Evolutionary conservation across 2,329 filamentous ascomycete genomes (phyloP).

Genomic region (Paraphaeosphaeria sporulosa): DNA sequence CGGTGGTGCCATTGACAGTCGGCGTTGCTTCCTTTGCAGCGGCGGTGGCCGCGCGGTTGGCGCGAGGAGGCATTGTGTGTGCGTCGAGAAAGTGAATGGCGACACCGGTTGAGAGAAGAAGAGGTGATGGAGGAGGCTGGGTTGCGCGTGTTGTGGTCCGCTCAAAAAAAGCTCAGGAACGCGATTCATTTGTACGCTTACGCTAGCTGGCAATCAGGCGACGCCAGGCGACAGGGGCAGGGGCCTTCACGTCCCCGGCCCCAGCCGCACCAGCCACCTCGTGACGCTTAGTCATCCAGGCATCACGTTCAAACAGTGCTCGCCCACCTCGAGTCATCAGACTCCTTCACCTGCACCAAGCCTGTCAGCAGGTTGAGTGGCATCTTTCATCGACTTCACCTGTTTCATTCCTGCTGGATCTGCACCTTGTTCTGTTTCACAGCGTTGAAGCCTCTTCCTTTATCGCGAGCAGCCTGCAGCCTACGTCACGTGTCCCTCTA

Average conservation of each 20-base stretch:
- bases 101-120: conserved; percentile 5
- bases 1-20: conserved; percentile 37
- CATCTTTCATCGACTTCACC: background rate
- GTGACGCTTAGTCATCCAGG: background rate
- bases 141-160: conserved; percentile 36
- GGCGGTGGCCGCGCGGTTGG: conserved; percentile 36
- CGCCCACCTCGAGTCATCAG: background rate
- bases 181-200: conserved; percentile 17
- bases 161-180: conserved; percentile 27
- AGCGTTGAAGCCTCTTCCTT: background rate
- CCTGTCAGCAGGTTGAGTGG: background rate
- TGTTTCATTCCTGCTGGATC: background rate
- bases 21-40: conserved; percentile 32
- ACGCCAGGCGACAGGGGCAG: background rate
- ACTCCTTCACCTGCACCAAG: background rate
- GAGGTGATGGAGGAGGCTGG: conserved; percentile 15
- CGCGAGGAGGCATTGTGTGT: conserved; percentile 40
- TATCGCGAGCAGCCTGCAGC: background rate
- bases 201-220: background rate
- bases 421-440: background rate
- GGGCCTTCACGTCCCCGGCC: background rate
- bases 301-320: background rate
- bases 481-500: background rate
- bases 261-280: background rate
- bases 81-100: conserved; percentile 19